A percentile compares a stretch with the other conserved stretches of the same genome.
phyloP scores from a whole-genome alignment of 495 filamentous ascomycete genomes.

The Hamigera avellanea region DNA sequence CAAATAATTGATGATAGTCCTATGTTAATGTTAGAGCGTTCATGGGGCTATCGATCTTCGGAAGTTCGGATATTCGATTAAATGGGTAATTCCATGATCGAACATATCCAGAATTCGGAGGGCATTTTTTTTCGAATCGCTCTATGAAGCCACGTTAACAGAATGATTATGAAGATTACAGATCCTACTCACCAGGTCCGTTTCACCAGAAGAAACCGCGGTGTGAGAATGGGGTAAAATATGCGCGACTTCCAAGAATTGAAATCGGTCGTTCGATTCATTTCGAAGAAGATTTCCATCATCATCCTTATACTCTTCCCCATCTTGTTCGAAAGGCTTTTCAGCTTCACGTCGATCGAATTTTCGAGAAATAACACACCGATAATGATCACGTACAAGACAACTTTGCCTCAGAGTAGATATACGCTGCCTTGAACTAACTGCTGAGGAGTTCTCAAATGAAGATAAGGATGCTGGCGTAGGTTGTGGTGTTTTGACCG shows the following conservation, averaged over 20 bases:
- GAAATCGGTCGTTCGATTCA: constrained; percentile 5
- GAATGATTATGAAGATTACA: neutral
- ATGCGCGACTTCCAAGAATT: constrained; percentile 10
- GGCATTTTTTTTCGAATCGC: constrained; percentile 11
- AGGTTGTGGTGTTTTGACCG: constrained; percentile 9
- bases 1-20: constrained; percentile 16
- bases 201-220: constrained; percentile 1
- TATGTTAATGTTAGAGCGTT: constrained; percentile 14
- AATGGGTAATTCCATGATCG: constrained; percentile 9
- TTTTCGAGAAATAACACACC: constrained; percentile 13
- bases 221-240: constrained; percentile 12
- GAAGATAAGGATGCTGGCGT: constrained; percentile 8
- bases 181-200: constrained; percentile 4
- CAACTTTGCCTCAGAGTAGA: constrained; percentile 11
- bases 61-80: constrained; percentile 7
- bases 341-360: constrained; percentile 12
- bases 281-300: constrained; percentile 5
- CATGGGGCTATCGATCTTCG: constrained; percentile 2
- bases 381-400: constrained; percentile 13
- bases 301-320: constrained; percentile 6
- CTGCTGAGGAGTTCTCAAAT: constrained; percentile 2
- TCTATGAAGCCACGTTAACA: constrained; percentile 4
- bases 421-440: constrained; percentile 7
- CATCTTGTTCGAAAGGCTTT: constrained; percentile 4
- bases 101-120: constrained; percentile 13